These are phyloP conservation scores for Thelonectria blattea DNA, from an alignment of 2,329 filamentous ascomycete genomes.

Conservation along the genomic window DNA sequence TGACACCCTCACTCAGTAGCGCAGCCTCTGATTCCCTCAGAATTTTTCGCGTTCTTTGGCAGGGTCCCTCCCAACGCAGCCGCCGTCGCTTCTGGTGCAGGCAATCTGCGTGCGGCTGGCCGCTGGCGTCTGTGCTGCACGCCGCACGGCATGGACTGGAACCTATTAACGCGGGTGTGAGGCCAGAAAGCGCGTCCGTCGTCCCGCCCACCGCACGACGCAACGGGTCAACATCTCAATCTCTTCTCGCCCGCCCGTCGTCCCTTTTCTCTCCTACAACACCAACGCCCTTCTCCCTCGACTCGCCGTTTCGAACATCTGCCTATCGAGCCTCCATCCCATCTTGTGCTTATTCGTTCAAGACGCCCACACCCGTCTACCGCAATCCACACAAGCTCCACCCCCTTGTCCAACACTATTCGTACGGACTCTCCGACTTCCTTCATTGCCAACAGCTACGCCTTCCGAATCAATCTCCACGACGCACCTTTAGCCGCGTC, in stretches of 20 bases:
- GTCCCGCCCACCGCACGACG: conserved; percentile 16
- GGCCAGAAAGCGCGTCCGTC: conserved; percentile 23
- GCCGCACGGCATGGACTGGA: background rate
- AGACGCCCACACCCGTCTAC: conserved; percentile 3
- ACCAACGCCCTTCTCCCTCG: conserved; percentile 6
- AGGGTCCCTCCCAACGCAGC: conserved; percentile 4
- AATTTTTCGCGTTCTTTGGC: conserved; percentile 6
- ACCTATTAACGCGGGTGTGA: conserved; percentile 21
- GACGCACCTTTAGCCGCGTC: conserved; percentile 1
- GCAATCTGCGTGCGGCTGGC: background rate
- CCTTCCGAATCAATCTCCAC: conserved; percentile 18
- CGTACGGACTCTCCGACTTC: conserved; percentile 3
- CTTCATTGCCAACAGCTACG: conserved; percentile 7
- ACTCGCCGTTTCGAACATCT: conserved; percentile 1
- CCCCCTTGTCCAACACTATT: conserved; percentile 11
- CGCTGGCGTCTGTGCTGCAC: conserved; percentile 8
- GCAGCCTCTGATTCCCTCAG: background rate
- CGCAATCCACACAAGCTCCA: conserved; percentile 20
- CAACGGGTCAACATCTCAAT: conserved; percentile 20
- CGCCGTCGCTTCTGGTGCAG: background rate
- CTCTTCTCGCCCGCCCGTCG: conserved; percentile 16
- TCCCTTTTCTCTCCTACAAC: conserved; percentile 14
- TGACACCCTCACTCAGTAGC: background rate
- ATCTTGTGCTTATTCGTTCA: background rate
- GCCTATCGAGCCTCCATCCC: background rate